Evolutionary conservation across 805 yeast species (phyloP).

Genomic region (Metschnikowia anglica): DNA sequence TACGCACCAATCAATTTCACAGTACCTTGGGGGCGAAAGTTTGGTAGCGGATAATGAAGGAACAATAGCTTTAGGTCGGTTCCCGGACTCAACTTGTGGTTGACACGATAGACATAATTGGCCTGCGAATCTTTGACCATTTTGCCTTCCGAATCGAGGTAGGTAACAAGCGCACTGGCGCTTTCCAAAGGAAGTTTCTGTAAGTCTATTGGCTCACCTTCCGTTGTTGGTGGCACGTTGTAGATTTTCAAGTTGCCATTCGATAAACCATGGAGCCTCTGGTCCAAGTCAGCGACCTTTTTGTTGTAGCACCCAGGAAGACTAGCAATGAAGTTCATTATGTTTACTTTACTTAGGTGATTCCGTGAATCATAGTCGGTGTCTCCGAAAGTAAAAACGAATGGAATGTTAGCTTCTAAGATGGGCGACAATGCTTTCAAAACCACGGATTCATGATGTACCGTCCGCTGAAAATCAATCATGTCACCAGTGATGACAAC

Average conservation of each 20-base stretch:
- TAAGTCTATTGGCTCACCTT: slow-evolving; percentile 9
- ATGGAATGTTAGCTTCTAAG: slow-evolving; percentile 30
- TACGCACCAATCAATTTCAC: slow-evolving; percentile 41
- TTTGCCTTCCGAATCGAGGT: slow-evolving; percentile 35
- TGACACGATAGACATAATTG: slow-evolving; percentile 32
- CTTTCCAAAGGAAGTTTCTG: slow-evolving; percentile 8
- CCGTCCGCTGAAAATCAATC: slow-evolving; percentile 28
- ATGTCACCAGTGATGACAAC: slow-evolving; percentile 44
- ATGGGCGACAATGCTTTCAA: slow-evolving; percentile 36
- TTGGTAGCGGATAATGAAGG: slow-evolving; percentile 43
- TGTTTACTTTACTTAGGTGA: slow-evolving; percentile 15
- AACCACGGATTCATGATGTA: slow-evolving; percentile 31
- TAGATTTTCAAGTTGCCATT: slow-evolving; percentile 35
- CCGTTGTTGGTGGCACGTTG: slow-evolving; percentile 6
- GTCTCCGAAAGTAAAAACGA: slow-evolving; percentile 42
- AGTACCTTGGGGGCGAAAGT: slow-evolving; percentile 40
- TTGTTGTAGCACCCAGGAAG: slow-evolving; percentile 40
- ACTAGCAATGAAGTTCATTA: slow-evolving; percentile 31
- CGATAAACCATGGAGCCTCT: slow-evolving; percentile 34
- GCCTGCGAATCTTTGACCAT: slow-evolving; percentile 34
- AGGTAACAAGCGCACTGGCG: slow-evolving; percentile 29
- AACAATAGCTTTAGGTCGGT: slow-evolving; percentile 33
- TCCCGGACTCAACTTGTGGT: slow-evolving; percentile 8
- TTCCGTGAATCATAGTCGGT: slow-evolving; percentile 23
- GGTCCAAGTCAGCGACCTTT: slow-evolving; percentile 14